A percentile compares a stretch with the other conserved stretches of the same genome.
phyloP scores from a whole-genome alignment of 352 stramenopile genomes.

The Hyaloperonospora arabidopsidis region DNA sequence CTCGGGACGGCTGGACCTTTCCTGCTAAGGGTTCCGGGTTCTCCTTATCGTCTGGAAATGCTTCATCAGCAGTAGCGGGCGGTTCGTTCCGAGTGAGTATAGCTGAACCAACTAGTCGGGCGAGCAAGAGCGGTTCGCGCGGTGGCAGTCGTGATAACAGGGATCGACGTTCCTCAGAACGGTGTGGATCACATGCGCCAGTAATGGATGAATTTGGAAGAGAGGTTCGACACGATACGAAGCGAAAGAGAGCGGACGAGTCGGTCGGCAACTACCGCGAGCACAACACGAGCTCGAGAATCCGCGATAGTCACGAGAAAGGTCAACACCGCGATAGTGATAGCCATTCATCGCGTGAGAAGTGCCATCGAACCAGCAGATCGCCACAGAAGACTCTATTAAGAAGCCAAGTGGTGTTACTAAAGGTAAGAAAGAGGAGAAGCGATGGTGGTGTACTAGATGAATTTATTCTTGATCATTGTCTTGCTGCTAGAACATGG shows the following conservation, averaged over 20 bases:
- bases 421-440: conserved; percentile 20
- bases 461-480: background rate
- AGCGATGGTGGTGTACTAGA: background rate
- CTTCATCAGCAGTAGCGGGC: conserved; percentile 1
- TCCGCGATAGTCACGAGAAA: conserved; percentile 1
- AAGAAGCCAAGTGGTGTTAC: conserved; percentile 26
- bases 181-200: background rate
- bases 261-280: conserved; percentile 2
- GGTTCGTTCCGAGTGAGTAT: conserved; percentile 1
- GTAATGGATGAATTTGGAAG: conserved; percentile 28
- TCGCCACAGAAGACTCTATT: conserved; percentile 3
- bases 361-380: conserved; percentile 19
- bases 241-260: conserved; percentile 12
- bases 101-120: conserved; percentile 3
- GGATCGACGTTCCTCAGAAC: conserved; percentile 6
- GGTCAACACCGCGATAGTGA: background rate
- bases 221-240: conserved; percentile 20
- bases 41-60: conserved; percentile 10
- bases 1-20: conserved; percentile 28
- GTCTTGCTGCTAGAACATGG: conserved; percentile 76
- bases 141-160: conserved; percentile 2
- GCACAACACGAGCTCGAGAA: conserved; percentile 5
- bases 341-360: conserved; percentile 8
- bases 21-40: conserved; percentile 22
- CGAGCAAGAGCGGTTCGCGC: background rate